Conservation (phyloP, 2,329 filamentous ascomycete species). For the Thielaviopsis musarum region DNA sequence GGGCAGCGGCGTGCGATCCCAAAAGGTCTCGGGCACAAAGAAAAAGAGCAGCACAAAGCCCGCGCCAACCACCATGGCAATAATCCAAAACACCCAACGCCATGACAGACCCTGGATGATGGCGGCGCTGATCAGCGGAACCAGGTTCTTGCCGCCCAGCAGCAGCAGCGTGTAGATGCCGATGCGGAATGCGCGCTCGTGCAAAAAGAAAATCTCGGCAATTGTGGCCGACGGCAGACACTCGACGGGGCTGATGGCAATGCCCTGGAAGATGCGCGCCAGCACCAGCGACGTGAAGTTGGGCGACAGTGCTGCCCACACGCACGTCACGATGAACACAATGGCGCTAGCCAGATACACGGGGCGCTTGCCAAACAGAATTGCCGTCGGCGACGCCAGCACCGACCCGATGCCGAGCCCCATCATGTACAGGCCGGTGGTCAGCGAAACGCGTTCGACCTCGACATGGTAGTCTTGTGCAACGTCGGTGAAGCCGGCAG, state of each 20-base stretch:
- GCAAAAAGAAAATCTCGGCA: slow-evolving; percentile 82
- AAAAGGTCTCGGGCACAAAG: slow-evolving; percentile 90
- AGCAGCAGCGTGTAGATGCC: slow-evolving; percentile 85
- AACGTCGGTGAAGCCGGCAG: slow-evolving; percentile 76
- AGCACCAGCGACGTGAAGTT: slow-evolving; percentile 64
- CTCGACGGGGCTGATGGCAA: slow-evolving; percentile 79
- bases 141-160: slow-evolving; percentile 77
- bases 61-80: slow-evolving; percentile 62
- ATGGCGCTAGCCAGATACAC: slow-evolving; percentile 68
- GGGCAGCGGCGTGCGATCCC: slow-evolving; percentile 60
- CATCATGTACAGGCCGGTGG: slow-evolving; percentile 88
- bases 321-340: slow-evolving; percentile 56
- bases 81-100: slow-evolving; percentile 87
- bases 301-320: slow-evolving; percentile 80
- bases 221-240: slow-evolving; percentile 87
- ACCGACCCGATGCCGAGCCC: slow-evolving; percentile 76
- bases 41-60: slow-evolving; percentile 61
- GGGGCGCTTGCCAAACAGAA: slow-evolving; percentile 76
- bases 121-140: slow-evolving; percentile 72
- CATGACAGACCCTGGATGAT: slow-evolving; percentile 65
- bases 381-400: slow-evolving; percentile 75
- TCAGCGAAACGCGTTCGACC: slow-evolving; percentile 61
- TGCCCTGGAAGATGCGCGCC: slow-evolving; percentile 72
- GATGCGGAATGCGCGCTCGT: slow-evolving; percentile 81
- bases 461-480: slow-evolving; percentile 47